These are phyloP conservation scores for Mixia osmundae DNA, from an alignment of 1,284 basidiomycete species.

Conservation along the genomic window DNA sequence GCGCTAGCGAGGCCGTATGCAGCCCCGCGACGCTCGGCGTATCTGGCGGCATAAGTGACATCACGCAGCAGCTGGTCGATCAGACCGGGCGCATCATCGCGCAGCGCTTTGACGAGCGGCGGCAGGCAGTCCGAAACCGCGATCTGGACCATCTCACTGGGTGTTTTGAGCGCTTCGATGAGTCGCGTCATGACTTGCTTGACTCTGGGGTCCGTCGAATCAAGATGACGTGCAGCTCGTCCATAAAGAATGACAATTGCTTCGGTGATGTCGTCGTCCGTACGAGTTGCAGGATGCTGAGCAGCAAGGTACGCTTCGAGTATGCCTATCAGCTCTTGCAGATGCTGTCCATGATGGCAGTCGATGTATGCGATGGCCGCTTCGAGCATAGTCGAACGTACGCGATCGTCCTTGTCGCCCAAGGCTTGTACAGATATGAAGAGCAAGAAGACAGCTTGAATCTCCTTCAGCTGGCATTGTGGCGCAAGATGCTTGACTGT, in stretches of 20 bases:
- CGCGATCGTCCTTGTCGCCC: constrained; percentile 61
- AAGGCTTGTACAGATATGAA: constrained; percentile 63
- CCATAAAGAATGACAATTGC: constrained; percentile 88
- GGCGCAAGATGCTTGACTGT: constrained; percentile 48
- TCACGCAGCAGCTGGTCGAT: constrained; percentile 55
- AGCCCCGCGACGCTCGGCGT: constrained; percentile 75
- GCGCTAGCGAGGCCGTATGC: constrained; percentile 90
- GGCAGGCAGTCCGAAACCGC: constrained; percentile 79
- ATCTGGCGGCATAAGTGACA: constrained; percentile 54
- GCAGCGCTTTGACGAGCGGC: constrained; percentile 55
- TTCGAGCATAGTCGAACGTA: constrained; percentile 63
- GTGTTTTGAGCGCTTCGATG: constrained; percentile 75
- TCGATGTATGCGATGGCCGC: constrained; percentile 70
- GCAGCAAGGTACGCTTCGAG: constrained; percentile 60
- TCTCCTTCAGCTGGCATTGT: constrained; percentile 36
- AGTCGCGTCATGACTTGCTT: constrained; percentile 72
- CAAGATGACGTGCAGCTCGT: constrained; percentile 69
- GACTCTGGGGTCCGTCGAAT: constrained; percentile 47
- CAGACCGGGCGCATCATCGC: constrained; percentile 32
- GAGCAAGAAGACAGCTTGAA: constrained; percentile 68
- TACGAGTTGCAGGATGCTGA: constrained; percentile 40
- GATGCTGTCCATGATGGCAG: constrained; percentile 45
- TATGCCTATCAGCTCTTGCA: constrained; percentile 52
- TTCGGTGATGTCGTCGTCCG: constrained; percentile 72
- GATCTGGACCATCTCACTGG: constrained; percentile 86